Base-by-base conservation (phyloP, 2,329 filamentous ascomycete genomes). In the Hypoxylon sp. region DNA sequence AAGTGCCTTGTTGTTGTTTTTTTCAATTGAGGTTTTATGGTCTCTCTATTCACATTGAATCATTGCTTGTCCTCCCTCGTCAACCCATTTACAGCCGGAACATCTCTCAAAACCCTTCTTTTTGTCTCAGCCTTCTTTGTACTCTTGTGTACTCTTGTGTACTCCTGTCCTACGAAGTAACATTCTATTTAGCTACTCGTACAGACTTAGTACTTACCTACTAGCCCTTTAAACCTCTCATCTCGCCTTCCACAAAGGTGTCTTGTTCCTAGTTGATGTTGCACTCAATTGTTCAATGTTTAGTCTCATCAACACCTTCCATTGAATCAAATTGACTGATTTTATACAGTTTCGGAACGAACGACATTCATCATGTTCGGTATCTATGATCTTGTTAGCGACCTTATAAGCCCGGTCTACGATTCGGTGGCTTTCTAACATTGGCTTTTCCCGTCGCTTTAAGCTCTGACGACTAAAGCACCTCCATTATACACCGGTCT, bases 331-430 rank as follows among this genome's bases (percentile, higher is more conserved):
- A 26, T 50, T 65, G 17, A 39, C 50, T 70, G 22, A 70, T 54
- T 46, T 65, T 52, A 47, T 53, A 70, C 52, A 72, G 70, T 26
- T 65, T 68, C 24, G 55, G 46, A 61, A 59, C 63, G 62, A 59
- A 51, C 58, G 60, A 61, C 35, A 57, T 72, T 56, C 60, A 70
- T 68, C 63, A 76, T 77, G 75, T 68, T 73, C 59, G 65, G 63
- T 50, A 65, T 46, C 67, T 62, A 35, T 39, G 44, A 60, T 70
- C 59, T 67, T 67, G 68, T 67, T 54, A 54, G 59, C 57, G 73
- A 77, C 73, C 72, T 74, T 59, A 67, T 67, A 37, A 70, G 59
- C 67, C 68, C 71, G 73, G 72, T 73, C 70, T 70, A 44, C 58
- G 54, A 69, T 56, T 65, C 50, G 44, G 67, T 65, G 22, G 66